Evolutionary conservation across 1,284 basidiomycete genomes (phyloP).

Genomic region (Gomphus bonarii): DNA sequence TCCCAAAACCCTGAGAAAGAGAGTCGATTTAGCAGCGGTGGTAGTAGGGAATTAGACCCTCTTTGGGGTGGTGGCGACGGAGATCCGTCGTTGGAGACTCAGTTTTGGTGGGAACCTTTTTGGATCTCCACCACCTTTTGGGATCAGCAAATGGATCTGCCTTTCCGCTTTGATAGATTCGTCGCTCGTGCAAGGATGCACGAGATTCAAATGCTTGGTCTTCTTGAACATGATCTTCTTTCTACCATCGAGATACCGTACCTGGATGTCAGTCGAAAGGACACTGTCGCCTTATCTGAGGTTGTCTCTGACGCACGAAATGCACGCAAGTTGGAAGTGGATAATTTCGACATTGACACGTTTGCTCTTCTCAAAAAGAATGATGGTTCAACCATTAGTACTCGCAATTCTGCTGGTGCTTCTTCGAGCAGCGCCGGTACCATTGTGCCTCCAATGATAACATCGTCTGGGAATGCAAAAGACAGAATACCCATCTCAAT

Average conservation of each 20-base stretch:
- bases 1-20: conserved; percentile 21
- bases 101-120: conserved; percentile 81
- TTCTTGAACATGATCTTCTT: conserved; percentile 82
- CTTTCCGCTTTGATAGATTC: conserved; percentile 83
- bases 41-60: conserved; percentile 53
- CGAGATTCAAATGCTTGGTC: conserved; percentile 87
- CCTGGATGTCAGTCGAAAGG: conserved; percentile 32
- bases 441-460: conserved; percentile 21
- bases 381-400: conserved; percentile 17
- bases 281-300: conserved; percentile 9
- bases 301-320: conserved; percentile 4
- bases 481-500: conserved; percentile 22
- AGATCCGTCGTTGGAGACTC: conserved; percentile 26
- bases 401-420: conserved; percentile 29
- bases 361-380: conserved; percentile 39
- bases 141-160: conserved; percentile 79
- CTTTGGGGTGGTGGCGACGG: conserved; percentile 69
- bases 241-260: conserved; percentile 78
- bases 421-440: conserved; percentile 26
- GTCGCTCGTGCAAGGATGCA: conserved; percentile 89
- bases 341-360: conserved; percentile 59
- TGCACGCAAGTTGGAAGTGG: conserved; percentile 42
- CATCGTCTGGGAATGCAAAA: not conserved
- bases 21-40: conserved; percentile 35
- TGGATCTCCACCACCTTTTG: conserved; percentile 76